These are phyloP conservation scores for Ceraceosorus guamensis DNA, from an alignment of 1,284 basidiomycete genomes.

Conservation along the genomic window DNA sequence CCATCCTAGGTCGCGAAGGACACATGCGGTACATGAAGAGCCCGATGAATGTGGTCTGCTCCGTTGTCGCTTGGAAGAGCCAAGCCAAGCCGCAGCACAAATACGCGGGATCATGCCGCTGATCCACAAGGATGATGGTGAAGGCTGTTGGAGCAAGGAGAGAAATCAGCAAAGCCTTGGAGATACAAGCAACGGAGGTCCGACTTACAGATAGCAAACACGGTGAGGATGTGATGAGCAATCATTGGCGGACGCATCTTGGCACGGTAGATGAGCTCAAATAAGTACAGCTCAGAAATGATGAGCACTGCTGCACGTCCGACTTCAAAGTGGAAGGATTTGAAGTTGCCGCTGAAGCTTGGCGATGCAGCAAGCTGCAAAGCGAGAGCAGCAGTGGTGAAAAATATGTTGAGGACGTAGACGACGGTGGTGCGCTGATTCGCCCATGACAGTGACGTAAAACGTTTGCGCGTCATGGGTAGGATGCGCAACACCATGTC, in stretches of 20 bases:
- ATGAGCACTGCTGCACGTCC: constrained; percentile 10
- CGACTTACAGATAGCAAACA: constrained; percentile 8
- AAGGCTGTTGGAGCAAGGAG: not conserved
- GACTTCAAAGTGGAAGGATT: constrained; percentile 9
- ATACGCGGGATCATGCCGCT: constrained; percentile 12
- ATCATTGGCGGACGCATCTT: constrained; percentile 22
- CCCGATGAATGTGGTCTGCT: constrained; percentile 20
- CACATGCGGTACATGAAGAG: constrained; percentile 20
- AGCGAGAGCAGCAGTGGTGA: constrained; percentile 12
- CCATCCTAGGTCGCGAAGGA: not conserved
- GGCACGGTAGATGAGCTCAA: constrained; percentile 23
- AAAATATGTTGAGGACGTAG: constrained; percentile 14
- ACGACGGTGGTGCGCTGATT: constrained; percentile 13
- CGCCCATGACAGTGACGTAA: not conserved
- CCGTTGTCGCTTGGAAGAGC: constrained; percentile 23
- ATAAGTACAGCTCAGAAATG: constrained; percentile 19
- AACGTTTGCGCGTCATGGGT: too few species aligned
- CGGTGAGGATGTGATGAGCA: constrained; percentile 18
- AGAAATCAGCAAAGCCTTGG: not conserved
- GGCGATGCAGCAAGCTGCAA: constrained; percentile 10
- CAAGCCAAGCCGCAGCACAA: constrained; percentile 16
- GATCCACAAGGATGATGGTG: constrained; percentile 15
- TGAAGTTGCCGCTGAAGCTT: constrained; percentile 11
- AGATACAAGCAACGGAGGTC: too few species aligned
- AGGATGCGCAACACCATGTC: too few species aligned